A percentile compares a stretch with the other conserved stretches of the same genome.
phyloP scores from a whole-genome alignment of 441 rosid genomes.

The Adansonia madagascariensis region DNA sequence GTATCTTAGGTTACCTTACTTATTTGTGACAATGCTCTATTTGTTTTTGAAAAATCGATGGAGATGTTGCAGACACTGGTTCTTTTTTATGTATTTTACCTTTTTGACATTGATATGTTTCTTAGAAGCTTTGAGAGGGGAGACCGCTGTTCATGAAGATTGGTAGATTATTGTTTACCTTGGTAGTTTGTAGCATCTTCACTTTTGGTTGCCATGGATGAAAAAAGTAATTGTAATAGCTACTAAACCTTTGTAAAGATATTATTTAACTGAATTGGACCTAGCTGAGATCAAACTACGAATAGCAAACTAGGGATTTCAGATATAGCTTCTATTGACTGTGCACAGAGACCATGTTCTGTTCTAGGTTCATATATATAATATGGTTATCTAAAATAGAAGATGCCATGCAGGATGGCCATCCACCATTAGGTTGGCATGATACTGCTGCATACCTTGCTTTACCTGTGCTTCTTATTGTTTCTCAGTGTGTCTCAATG shows the following conservation, averaged over 20 bases:
- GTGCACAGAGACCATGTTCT: not conserved
- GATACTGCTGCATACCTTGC: slow-evolving; percentile 94
- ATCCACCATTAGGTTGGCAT: slow-evolving; percentile 95
- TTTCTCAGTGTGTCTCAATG: slow-evolving; percentile 85
- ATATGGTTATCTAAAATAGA: slow-evolving; percentile 34
- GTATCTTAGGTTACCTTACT: not conserved
- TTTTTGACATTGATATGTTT: too few relatives aligned
- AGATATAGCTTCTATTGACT: slow-evolving; percentile 8
- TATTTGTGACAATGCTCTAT: not conserved
- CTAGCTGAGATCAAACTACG: not conserved
- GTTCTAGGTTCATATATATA: not conserved
- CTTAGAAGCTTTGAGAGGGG: too few relatives aligned
- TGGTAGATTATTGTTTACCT: too few relatives aligned
- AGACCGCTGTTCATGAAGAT: too few relatives aligned
- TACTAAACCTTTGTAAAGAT: not conserved
- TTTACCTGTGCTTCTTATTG: slow-evolving; percentile 86
- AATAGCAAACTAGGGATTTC: not conserved
- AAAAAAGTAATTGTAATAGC: not conserved
- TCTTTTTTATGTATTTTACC: not conserved
- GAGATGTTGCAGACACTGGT: not conserved
- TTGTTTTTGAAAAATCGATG: not conserved
- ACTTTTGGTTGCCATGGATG: not conserved
- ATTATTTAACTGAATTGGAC: not conserved
- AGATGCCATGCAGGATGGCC: slow-evolving; percentile 72
- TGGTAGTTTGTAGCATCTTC: slow-evolving; percentile 3